These are phyloP conservation scores for Macadamia integrifolia DNA, from an alignment of 164 flowering plant genomes.

Conservation along the genomic window DNA sequence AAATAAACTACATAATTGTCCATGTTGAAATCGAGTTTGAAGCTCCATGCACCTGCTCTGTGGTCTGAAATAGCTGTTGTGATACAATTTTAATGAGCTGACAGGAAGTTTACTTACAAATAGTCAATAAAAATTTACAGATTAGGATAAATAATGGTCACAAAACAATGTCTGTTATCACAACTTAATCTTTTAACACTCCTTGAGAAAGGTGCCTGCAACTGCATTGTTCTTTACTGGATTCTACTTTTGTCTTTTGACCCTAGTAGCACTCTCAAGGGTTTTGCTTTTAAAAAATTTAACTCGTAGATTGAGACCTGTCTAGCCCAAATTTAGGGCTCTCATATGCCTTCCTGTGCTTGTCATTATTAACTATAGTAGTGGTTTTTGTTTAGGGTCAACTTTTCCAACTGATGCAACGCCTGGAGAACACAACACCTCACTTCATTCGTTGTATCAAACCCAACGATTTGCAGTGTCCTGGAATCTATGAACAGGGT, in stretches of 20 bases:
- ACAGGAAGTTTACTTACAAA: too few species aligned
- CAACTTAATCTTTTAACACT: too few species aligned
- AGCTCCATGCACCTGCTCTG: too few species aligned
- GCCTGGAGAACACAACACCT: conserved; percentile 89
- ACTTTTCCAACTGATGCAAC: conserved; percentile 90
- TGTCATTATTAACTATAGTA: background rate
- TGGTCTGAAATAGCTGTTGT: too few species aligned
- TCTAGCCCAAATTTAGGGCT: background rate
- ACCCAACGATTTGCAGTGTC: conserved; percentile 81
- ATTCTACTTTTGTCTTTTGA: background rate
- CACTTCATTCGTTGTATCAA: conserved; percentile 97
- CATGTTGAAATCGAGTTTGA: too few species aligned
- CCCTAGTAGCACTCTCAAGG: background rate
- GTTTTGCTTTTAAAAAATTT: background rate
- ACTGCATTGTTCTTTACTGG: background rate
- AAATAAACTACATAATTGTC: too few species aligned
- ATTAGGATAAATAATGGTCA: too few species aligned
- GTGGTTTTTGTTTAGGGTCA: conserved; percentile 49
- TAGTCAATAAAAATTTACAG: too few species aligned
- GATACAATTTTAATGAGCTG: too few species aligned
- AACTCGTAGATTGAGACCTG: background rate
- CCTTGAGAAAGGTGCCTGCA: too few species aligned
- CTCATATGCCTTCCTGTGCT: background rate
- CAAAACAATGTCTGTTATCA: too few species aligned
- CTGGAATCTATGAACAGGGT: conserved; percentile 77